These are phyloP conservation scores for Erythrophleum fordii DNA, from an alignment of 306 rosid species.

Conservation along the genomic window DNA sequence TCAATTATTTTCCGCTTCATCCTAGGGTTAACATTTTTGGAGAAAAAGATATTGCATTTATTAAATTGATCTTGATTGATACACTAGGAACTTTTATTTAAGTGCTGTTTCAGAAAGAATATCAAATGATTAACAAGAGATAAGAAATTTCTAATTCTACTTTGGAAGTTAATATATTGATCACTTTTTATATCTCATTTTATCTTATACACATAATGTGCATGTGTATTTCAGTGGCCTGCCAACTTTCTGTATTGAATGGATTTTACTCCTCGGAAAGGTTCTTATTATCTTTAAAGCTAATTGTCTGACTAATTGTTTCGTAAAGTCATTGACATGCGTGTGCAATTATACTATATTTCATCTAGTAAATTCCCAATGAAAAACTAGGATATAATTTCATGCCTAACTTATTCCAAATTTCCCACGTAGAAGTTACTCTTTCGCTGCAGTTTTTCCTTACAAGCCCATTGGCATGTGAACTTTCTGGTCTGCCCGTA, in stretches of 20 bases:
- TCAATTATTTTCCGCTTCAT: too few species aligned
- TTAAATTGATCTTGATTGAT: not conserved
- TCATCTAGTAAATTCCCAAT: constrained; percentile 18
- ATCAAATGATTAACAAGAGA: not conserved
- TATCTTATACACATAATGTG: not conserved
- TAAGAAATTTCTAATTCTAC: not conserved
- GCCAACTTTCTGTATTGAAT: not conserved
- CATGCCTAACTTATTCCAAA: constrained; percentile 15
- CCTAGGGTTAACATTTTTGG: too few species aligned
- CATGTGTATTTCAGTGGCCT: not conserved
- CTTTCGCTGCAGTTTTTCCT: constrained; percentile 74
- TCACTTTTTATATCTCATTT: not conserved
- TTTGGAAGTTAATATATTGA: not conserved
- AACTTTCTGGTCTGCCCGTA: constrained; percentile 72
- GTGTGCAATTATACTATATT: not conserved
- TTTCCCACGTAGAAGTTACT: constrained; percentile 17
- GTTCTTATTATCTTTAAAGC: not conserved
- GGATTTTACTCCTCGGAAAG: not conserved
- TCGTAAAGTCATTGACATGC: not conserved
- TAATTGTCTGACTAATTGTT: not conserved
- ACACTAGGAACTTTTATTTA: not conserved
- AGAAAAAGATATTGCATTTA: too few species aligned
- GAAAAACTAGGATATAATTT: constrained; percentile 15
- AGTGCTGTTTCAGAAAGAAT: not conserved
- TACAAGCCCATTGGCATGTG: constrained; percentile 79